Conservation (phyloP, 139 green algal species). For the Chlamydomonas asymmetrica region DNA sequence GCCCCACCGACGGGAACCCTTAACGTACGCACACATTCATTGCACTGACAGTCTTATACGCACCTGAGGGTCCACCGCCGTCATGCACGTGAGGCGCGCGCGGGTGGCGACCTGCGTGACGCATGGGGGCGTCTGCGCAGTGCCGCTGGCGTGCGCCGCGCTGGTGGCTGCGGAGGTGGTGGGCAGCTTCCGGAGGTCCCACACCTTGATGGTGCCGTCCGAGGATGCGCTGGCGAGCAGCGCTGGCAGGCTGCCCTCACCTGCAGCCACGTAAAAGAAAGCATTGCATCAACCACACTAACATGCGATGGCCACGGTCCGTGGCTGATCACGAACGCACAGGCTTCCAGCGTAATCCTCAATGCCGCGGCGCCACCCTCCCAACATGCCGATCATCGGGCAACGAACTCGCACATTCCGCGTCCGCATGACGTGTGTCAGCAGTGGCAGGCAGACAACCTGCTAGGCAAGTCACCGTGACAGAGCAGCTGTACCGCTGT, state of each 20-base stretch:
- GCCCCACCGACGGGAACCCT: background rate
- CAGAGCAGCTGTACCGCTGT: too few species aligned
- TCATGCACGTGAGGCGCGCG: conserved; percentile 50
- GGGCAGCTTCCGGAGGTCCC: conserved; percentile 46
- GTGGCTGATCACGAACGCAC: too few species aligned
- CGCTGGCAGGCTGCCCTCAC: conserved; percentile 8
- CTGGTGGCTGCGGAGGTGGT: background rate
- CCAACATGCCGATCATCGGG: too few species aligned
- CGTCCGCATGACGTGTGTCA: too few species aligned
- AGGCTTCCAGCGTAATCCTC: too few species aligned
- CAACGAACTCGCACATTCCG: too few species aligned
- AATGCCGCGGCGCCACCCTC: too few species aligned
- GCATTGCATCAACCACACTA: background rate
- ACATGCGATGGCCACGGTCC: too few species aligned
- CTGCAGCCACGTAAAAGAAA: background rate
- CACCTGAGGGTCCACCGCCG: conserved; percentile 12
- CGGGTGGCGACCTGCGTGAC: conserved; percentile 19
- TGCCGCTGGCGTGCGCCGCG: background rate
- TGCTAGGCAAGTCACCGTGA: too few species aligned
- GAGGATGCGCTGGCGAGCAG: conserved; percentile 57
- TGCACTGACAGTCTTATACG: background rate
- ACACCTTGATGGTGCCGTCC: conserved; percentile 74
- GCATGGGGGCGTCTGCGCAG: background rate
- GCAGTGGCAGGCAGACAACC: too few species aligned
- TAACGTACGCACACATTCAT: background rate